Conservation (phyloP, 805 yeast species). For the Vanderwaltozyma verrucispora region DNA sequence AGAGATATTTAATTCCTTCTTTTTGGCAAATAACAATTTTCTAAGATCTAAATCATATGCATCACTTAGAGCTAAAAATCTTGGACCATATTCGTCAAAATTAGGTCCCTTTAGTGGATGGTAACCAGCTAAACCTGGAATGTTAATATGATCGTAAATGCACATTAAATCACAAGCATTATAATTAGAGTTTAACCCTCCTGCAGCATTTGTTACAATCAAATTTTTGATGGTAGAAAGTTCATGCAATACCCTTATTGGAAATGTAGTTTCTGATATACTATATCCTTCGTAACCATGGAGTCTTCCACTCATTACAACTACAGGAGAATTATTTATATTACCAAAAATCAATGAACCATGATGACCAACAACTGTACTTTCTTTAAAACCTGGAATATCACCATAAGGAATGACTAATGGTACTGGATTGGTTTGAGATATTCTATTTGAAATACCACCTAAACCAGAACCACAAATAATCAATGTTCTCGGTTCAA, state of each 20-base stretch:
- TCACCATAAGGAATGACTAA: conserved; percentile 49
- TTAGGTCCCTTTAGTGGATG: conserved; percentile 88
- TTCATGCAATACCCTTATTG: conserved; percentile 61
- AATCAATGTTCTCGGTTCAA: conserved; percentile 42
- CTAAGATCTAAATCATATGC: conserved; percentile 76
- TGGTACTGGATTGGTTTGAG: conserved; percentile 27
- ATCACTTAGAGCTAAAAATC: conserved; percentile 82
- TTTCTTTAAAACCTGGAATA: conserved; percentile 70
- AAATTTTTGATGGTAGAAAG: conserved; percentile 48
- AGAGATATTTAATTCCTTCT: conserved; percentile 35
- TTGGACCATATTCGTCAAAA: conserved; percentile 66
- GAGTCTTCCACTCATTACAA: conserved; percentile 89
- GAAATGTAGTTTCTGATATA: conserved; percentile 75
- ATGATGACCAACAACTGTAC: conserved; percentile 87
- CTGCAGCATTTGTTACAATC: conserved; percentile 93
- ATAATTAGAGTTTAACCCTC: conserved; percentile 62
- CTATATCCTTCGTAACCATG: conserved; percentile 89
- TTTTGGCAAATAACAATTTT: conserved; percentile 44
- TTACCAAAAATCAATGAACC: conserved; percentile 75
- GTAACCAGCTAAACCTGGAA: conserved; percentile 84
- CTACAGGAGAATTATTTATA: conserved; percentile 65
- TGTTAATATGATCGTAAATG: conserved; percentile 75
- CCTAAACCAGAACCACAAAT: conserved; percentile 95
- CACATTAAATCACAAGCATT: conserved; percentile 88
- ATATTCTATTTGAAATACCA: conserved; percentile 52